Percentiles rank a stretch among this genome's conserved stretches.
These are phyloP conservation scores for Rhodotorula sp. DNA, from an alignment of 1,284 basidiomycete genomes.

Conservation along the genomic window DNA sequence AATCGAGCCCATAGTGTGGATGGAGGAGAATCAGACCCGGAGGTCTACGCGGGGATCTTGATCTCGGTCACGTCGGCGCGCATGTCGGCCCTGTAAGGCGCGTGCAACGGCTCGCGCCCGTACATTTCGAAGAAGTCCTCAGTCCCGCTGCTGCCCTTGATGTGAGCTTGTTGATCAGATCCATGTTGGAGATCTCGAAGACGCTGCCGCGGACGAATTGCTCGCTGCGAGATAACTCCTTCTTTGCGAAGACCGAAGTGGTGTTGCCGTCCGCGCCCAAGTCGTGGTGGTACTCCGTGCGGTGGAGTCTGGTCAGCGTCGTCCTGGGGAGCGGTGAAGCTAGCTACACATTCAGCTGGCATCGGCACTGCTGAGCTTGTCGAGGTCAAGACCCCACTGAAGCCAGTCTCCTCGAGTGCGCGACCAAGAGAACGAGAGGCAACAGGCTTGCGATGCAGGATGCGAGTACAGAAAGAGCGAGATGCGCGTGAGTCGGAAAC, in stretches of 20 bases:
- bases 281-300: slow-evolving; percentile 22
- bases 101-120: slow-evolving; percentile 1
- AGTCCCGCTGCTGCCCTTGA: slow-evolving; percentile 33
- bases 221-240: slow-evolving; percentile 31
- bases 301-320: background rate
- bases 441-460: too few relatives aligned
- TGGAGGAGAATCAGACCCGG: slow-evolving; percentile 42
- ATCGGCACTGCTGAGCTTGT: slow-evolving; percentile 10
- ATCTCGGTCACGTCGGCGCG: slow-evolving; percentile 41
- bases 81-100: slow-evolving; percentile 39
- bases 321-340: background rate
- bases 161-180: slow-evolving; percentile 40
- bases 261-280: slow-evolving; percentile 10
- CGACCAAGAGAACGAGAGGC: too few relatives aligned
- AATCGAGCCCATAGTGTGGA: slow-evolving; percentile 36
- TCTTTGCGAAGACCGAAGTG: slow-evolving; percentile 14
- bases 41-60: slow-evolving; percentile 41
- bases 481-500: too few relatives aligned
- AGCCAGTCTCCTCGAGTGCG: background rate
- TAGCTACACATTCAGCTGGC: background rate
- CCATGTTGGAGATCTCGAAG: slow-evolving; percentile 38
- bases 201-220: slow-evolving; percentile 37
- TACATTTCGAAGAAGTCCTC: slow-evolving; percentile 39
- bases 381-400: slow-evolving; percentile 26
- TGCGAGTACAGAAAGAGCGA: too few relatives aligned